phyloP scores from a whole-genome alignment of 768 basidiomycete genomes.

The Leccinum fibrillosum region DNA sequence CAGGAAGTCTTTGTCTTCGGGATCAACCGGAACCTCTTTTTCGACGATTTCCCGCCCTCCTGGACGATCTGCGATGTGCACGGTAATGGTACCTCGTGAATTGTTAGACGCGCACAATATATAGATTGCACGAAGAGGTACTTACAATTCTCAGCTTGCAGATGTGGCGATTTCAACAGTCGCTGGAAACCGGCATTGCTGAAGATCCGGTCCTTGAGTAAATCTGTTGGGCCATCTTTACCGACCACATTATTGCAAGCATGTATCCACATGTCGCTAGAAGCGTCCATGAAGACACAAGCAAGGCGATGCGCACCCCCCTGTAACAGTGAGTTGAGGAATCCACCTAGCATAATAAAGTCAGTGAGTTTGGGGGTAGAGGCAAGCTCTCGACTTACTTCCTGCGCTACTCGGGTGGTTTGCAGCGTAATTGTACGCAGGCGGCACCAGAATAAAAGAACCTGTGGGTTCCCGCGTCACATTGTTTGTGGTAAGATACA shows the following conservation, averaged over 20 bases:
- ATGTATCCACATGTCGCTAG: neutral
- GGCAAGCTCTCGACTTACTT: no score
- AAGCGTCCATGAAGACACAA: neutral
- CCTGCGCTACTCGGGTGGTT: no score
- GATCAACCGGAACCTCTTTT: neutral
- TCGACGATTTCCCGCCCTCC: neutral
- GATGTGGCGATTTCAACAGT: neutral
- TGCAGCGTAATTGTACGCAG: no score
- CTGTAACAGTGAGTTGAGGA: neutral
- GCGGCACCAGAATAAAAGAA: no score
- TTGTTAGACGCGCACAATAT: neutral
- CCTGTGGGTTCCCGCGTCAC: no score
- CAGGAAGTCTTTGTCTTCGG: neutral
- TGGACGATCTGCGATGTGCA: neutral
- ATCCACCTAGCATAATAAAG: neutral
- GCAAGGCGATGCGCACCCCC: neutral
- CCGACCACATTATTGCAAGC: neutral
- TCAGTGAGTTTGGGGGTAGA: neutral
- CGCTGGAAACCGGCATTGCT: neutral
- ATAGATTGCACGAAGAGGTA: neutral
- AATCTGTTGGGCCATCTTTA: neutral
- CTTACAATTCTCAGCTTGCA: neutral
- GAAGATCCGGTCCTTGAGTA: neutral
- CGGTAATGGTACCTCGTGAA: neutral
- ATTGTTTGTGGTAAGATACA: no score